A percentile compares a stretch with the other conserved stretches of the same genome.
phyloP scores from a whole-genome alignment of 2,329 filamentous ascomycete species.

The Xylaria multiplex region DNA sequence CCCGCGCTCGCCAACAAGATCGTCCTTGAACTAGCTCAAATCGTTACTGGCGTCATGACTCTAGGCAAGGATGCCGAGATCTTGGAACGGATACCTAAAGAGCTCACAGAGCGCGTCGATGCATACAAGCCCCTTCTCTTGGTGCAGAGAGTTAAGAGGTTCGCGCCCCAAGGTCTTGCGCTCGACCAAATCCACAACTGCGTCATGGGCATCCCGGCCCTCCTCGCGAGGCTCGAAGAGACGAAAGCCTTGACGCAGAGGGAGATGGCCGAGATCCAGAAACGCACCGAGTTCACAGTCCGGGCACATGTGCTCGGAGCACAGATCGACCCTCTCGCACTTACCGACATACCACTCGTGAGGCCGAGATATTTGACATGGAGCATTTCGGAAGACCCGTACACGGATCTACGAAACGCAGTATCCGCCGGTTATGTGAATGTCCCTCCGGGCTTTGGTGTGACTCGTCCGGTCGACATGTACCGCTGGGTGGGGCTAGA shows the following conservation, averaged over 20 bases:
- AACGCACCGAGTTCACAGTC: background rate
- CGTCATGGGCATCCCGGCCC: background rate
- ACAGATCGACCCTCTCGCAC: background rate
- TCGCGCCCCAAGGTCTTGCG: too few species aligned
- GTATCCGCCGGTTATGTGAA: background rate
- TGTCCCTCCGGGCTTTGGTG: background rate
- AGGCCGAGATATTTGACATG: conserved; percentile 1
- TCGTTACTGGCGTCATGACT: too few species aligned
- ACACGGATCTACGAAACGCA: background rate
- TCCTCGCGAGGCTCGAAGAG: background rate
- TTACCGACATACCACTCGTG: background rate
- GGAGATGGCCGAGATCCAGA: conserved; percentile 5
- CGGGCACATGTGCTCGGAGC: background rate
- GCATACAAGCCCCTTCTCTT: too few species aligned
- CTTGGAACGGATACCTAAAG: too few species aligned
- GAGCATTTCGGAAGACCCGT: background rate
- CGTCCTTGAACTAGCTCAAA: too few species aligned
- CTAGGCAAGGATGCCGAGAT: too few species aligned
- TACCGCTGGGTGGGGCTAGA: conserved; percentile 37
- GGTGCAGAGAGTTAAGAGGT: too few species aligned
- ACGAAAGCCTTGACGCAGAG: background rate
- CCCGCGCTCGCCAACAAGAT: too few species aligned
- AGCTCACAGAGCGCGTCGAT: too few species aligned
- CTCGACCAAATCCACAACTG: background rate
- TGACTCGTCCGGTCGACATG: background rate